phyloP scores from a whole-genome alignment of 78 protist genomes.

The Planoprotostelium fungivorum region DNA sequence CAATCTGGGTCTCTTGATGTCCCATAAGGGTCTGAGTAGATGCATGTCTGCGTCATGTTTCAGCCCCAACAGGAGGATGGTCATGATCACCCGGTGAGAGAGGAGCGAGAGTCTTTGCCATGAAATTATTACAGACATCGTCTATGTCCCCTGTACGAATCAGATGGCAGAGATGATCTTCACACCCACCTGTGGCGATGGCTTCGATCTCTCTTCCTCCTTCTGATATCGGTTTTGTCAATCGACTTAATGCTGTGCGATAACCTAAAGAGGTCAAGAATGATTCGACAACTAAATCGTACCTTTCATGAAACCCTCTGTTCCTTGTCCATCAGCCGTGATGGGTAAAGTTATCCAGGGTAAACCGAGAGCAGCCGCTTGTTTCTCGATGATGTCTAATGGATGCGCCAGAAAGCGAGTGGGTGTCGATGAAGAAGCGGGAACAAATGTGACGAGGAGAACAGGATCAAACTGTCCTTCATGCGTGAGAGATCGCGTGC shows the following conservation, averaged over 20 bases:
- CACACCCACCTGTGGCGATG: not conserved
- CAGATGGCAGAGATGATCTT: not conserved
- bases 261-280: not conserved
- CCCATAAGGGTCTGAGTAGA: not conserved
- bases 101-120: not conserved
- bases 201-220: not conserved
- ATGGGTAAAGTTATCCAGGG: not conserved
- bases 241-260: not conserved
- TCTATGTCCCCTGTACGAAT: not conserved
- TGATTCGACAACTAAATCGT: not conserved
- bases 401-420: not conserved
- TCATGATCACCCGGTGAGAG: not conserved
- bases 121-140: not conserved
- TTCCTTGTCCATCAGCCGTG: not conserved
- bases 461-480: not conserved
- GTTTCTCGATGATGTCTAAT: not conserved
- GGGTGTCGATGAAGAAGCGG: not conserved
- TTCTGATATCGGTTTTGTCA: not conserved
- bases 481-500: not conserved
- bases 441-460: not conserved
- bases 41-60: not conserved
- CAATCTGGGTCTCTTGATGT: not conserved
- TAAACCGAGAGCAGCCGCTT: not conserved
- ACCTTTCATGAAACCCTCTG: not conserved
- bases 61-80: not conserved